Base-by-base conservation (phyloP, 257 asterid species). In the Solanum appendiculatum region DNA sequence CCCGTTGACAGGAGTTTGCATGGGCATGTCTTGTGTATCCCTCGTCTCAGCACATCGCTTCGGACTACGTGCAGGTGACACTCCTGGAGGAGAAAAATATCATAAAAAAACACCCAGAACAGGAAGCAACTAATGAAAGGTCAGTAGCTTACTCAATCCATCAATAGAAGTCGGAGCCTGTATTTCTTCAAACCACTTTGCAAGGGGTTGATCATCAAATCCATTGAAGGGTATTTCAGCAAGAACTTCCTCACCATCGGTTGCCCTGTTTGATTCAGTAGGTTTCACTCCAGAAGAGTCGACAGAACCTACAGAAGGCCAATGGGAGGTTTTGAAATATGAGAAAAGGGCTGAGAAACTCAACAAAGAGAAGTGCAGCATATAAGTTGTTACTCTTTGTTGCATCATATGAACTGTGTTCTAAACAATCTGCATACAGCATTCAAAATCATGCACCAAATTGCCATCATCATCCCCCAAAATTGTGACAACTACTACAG, bases 181-280 rank as follows among this genome's bases (percentile, higher is more conserved):
- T 86, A 87, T 91, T 89, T 87, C 95, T 85, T 85, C 93, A 44
- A 94, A 86, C 97, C 96, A 93, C 88, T 83, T 91, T 23, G 98
- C 90, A 84, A 94, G 96, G 70, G 94, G 95, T 83, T 94, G 94
- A 74, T 93, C 91, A 46, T 94, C 95, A 40, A 91, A 89, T 39
- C 87, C 90, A 31, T 88, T 87, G 87, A 68, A 73, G 85, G 92
- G 89, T 78, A 69, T 82, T 82, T 93, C 89, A 40, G 69, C 85
- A 33, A 33, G 51, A 77, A 29, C 90, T 80, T 85, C 85, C 72
- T 77, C 88, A 46, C 72, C 88, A 23, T 86, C 88, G 54, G 44
- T 75, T 75, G 83, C 48, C 74, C 73, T 27, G 88, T 87, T 86
- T 69, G 86, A 51, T 66, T 86, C 89, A 9, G 51, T 74, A 86